A percentile compares a stretch with the other conserved stretches of the same genome.
Conservation (phyloP, 257 asterid species). For the Solanum peruvianum region DNA sequence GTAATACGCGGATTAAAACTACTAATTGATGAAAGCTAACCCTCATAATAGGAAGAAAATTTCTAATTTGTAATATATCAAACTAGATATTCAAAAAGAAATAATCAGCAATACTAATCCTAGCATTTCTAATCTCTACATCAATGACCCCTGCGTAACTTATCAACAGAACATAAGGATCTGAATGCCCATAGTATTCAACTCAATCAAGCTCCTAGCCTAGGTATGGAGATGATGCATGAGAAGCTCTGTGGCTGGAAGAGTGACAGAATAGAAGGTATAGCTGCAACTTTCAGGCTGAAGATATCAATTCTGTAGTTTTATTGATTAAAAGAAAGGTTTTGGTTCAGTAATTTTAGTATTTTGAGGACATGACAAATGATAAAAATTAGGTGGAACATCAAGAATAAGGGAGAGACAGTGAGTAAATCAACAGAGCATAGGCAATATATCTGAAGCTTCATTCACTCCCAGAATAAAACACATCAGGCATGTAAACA, state of each 20-base stretch:
- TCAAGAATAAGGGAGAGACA: neutral
- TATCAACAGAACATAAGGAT: neutral
- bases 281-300: neutral
- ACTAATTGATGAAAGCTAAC: neutral
- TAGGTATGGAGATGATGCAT: neutral
- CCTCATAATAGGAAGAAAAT: neutral
- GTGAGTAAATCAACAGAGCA: neutral
- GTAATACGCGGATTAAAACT: neutral
- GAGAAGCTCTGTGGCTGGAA: neutral
- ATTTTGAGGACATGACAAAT: neutral
- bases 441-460: neutral
- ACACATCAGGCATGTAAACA: neutral
- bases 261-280: neutral
- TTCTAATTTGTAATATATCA: neutral
- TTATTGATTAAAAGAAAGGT: neutral
- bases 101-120: neutral
- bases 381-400: neutral
- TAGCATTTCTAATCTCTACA: neutral
- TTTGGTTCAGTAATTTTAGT: neutral
- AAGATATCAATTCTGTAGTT: neutral
- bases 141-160: neutral
- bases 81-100: neutral
- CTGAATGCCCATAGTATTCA: neutral
- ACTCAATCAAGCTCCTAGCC: neutral
- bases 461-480: neutral